Evolutionary conservation across 2,329 filamentous ascomycete genomes (phyloP).

Genomic region (Zymoseptoria pseudotritici): DNA sequence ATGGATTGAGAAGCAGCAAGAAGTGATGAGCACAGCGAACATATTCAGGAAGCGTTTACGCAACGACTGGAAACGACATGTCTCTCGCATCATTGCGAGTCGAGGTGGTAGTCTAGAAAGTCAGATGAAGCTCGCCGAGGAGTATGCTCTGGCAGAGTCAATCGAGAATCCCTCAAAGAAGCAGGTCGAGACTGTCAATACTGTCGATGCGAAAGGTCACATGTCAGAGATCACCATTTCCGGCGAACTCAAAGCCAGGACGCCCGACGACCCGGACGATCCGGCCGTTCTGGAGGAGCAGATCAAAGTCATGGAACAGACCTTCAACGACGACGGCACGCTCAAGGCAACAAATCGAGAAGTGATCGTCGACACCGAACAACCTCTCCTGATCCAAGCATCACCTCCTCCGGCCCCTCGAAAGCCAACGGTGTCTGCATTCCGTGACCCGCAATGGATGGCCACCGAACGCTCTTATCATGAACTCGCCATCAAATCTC

Average conservation of each 20-base stretch:
- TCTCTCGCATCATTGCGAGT: constrained; percentile 68
- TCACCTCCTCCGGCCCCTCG: constrained; percentile 12
- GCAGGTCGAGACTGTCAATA: constrained; percentile 37
- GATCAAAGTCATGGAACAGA: constrained; percentile 34
- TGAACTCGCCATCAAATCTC: constrained; percentile 63
- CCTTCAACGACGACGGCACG: constrained; percentile 23
- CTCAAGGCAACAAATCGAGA: constrained; percentile 18
- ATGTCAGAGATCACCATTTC: constrained; percentile 42
- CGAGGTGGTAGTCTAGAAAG: constrained; percentile 65
- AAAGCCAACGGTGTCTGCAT: constrained; percentile 39
- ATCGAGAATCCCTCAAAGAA: constrained; percentile 51
- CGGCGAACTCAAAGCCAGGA: constrained; percentile 33
- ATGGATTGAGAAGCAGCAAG: constrained; percentile 85
- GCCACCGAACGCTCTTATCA: constrained; percentile 66
- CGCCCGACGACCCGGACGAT: constrained; percentile 9
- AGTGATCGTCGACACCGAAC: constrained; percentile 11
- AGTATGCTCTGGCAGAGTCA: constrained; percentile 68
- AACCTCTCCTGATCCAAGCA: constrained; percentile 10
- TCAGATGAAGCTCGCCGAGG: constrained; percentile 64
- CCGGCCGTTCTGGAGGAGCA: constrained; percentile 15
- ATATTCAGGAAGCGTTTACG: constrained; percentile 69
- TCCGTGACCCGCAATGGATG: constrained; percentile 74
- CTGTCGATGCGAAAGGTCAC: constrained; percentile 41
- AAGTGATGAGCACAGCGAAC: constrained; percentile 56
- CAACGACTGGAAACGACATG: constrained; percentile 78